These are phyloP conservation scores for Chenopodium berlandieri DNA, from an alignment of 148 eudicot genomes.

Conservation along the genomic window DNA sequence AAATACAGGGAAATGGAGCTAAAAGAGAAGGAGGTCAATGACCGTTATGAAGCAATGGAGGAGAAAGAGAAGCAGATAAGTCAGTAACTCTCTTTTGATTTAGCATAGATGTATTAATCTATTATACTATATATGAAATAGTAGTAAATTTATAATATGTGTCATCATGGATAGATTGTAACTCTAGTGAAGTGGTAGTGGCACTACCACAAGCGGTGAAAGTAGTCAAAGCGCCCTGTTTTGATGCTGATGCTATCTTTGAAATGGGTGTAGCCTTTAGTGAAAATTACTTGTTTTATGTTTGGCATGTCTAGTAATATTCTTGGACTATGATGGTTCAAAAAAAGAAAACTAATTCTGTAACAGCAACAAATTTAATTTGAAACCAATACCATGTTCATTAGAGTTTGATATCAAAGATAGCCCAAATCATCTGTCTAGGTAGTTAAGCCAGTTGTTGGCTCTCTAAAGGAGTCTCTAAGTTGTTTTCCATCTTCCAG, in stretches of 20 bases:
- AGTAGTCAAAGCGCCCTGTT: not conserved
- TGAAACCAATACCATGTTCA: not conserved
- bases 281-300: not conserved
- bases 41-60: not conserved
- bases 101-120: not conserved
- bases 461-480: not conserved
- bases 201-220: not conserved
- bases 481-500: not conserved
- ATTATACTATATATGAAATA: not conserved
- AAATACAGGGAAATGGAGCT: not conserved
- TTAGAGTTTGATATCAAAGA: not conserved
- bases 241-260: not conserved
- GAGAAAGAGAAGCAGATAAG: conserved; percentile 2
- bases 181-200: not conserved
- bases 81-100: too few species aligned
- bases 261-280: not conserved
- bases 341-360: not conserved
- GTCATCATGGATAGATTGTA: not conserved
- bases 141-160: not conserved
- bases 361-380: not conserved
- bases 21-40: not conserved
- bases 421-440: not conserved
- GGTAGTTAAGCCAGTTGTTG: not conserved
- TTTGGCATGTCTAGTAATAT: not conserved
- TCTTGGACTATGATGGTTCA: not conserved